These are phyloP conservation scores for Trichophyton verrucosum DNA, from an alignment of 2,329 filamentous ascomycete species.

Conservation along the genomic window DNA sequence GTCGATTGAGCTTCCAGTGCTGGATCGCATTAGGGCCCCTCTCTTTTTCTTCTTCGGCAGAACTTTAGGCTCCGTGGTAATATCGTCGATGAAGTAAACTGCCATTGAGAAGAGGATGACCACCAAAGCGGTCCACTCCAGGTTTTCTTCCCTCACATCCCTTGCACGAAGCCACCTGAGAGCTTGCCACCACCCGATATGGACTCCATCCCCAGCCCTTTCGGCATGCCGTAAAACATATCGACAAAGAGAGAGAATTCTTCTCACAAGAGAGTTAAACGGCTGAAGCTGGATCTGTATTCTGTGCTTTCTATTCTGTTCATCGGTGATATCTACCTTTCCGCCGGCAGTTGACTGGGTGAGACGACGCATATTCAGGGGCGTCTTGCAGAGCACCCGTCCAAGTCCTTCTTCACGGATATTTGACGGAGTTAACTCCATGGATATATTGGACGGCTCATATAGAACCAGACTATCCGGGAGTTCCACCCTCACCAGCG, in stretches of 20 bases:
- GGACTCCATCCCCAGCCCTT: conserved; percentile 45
- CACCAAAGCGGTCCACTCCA: conserved; percentile 58
- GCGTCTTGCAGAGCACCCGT: conserved; percentile 34
- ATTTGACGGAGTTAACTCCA: conserved; percentile 38
- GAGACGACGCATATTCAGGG: conserved; percentile 38
- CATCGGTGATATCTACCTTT: conserved; percentile 54
- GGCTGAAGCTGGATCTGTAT: conserved; percentile 57
- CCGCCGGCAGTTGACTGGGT: conserved; percentile 48
- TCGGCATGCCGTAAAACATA: conserved; percentile 50
- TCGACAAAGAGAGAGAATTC: conserved; percentile 49
- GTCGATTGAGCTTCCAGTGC: conserved; percentile 36
- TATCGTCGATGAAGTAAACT: conserved; percentile 42
- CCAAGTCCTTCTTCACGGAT: conserved; percentile 42
- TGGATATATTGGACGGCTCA: conserved; percentile 49
- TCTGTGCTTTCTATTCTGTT: conserved; percentile 51
- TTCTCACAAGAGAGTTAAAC: conserved; percentile 48
- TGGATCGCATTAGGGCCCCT: conserved; percentile 36
- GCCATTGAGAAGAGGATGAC: conserved; percentile 54
- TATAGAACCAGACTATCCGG: conserved; percentile 46
- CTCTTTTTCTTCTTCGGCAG: conserved; percentile 31
- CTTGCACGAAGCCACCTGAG: conserved; percentile 53
- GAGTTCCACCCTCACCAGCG: conserved; percentile 53
- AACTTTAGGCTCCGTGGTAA: conserved; percentile 22
- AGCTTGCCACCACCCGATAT: conserved; percentile 61
- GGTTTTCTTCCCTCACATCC: conserved; percentile 37